Evolutionary conservation across 169 alveolate genomes (phyloP).

Genomic region (Blepharisma undulans): DNA sequence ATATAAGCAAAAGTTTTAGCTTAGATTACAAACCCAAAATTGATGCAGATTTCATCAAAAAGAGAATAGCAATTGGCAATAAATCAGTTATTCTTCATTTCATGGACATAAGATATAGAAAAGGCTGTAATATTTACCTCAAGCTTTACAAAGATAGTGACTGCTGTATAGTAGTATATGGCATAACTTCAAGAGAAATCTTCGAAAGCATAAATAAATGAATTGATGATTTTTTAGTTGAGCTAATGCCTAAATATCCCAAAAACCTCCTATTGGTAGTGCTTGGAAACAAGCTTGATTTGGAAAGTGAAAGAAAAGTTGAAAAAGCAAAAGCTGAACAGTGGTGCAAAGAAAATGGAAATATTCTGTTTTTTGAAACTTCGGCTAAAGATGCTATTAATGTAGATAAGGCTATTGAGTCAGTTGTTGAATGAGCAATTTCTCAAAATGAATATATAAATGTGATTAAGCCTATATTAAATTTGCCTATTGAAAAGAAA

Average conservation of each 20-base stretch:
- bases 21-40: constrained; percentile 97
- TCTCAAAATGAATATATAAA: no score
- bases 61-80: constrained; percentile 95
- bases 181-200: constrained; percentile 88
- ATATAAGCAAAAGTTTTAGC: constrained; percentile 95
- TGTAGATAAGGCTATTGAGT: constrained; percentile 95
- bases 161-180: constrained; percentile 97
- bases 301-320: constrained; percentile 90
- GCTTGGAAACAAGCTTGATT: constrained; percentile 96
- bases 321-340: constrained; percentile 89
- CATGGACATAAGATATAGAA: constrained; percentile 99
- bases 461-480: no score
- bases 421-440: constrained; percentile 88
- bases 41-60: constrained; percentile 99
- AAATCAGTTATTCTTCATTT: constrained; percentile 95
- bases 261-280: constrained; percentile 95
- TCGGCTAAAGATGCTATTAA: constrained; percentile 95
- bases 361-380: constrained; percentile 94
- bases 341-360: constrained; percentile 92
- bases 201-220: constrained; percentile 94
- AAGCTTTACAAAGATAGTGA: constrained; percentile 99
- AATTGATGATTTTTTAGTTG: constrained; percentile 95
- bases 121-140: constrained; percentile 96
- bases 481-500: no score
- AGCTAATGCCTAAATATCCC: constrained; percentile 94